Evolutionary conservation across 495 filamentous ascomycete species (phyloP).

Genomic region (Cercophora newfieldiana): DNA sequence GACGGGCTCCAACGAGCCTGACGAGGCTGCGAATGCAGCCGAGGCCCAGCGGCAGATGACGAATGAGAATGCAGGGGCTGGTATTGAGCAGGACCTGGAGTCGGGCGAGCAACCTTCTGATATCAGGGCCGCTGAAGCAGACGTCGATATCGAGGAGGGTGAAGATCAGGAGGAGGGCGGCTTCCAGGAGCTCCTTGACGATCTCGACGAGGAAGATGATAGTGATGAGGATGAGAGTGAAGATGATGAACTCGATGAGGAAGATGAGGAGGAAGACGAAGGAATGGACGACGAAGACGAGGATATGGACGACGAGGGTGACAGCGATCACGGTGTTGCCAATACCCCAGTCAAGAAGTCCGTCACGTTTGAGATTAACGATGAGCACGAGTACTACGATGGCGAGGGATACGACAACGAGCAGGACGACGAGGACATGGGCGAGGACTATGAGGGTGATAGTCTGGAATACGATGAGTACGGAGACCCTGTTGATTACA

Average conservation of each 20-base stretch:
- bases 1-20: neutral
- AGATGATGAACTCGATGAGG: slow-evolving; percentile 7
- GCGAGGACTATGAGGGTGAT: slow-evolving; percentile 22
- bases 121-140: slow-evolving; percentile 19
- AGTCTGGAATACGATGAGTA: slow-evolving; percentile 23
- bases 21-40: neutral
- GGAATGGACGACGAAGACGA: slow-evolving; percentile 15
- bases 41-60: neutral
- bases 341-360: neutral
- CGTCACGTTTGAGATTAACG: neutral
- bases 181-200: slow-evolving; percentile 4
- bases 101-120: neutral
- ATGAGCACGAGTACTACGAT: slow-evolving; percentile 22
- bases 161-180: slow-evolving; percentile 4
- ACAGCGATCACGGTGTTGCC: neutral
- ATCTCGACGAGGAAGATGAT: slow-evolving; percentile 10
- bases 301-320: slow-evolving; percentile 17
- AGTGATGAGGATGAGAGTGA: slow-evolving; percentile 12
- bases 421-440: slow-evolving; percentile 24
- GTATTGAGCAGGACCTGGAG: neutral
- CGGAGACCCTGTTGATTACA: neutral
- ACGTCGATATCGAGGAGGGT: slow-evolving; percentile 6
- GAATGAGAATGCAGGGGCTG: neutral
- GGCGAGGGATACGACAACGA: slow-evolving; percentile 25
- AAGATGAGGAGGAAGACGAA: slow-evolving; percentile 18